Percentiles rank a stretch among this genome's conserved stretches.
These are phyloP conservation scores for Cicer cuneatum DNA, from an alignment of 306 rosid genomes.

Conservation along the genomic window DNA sequence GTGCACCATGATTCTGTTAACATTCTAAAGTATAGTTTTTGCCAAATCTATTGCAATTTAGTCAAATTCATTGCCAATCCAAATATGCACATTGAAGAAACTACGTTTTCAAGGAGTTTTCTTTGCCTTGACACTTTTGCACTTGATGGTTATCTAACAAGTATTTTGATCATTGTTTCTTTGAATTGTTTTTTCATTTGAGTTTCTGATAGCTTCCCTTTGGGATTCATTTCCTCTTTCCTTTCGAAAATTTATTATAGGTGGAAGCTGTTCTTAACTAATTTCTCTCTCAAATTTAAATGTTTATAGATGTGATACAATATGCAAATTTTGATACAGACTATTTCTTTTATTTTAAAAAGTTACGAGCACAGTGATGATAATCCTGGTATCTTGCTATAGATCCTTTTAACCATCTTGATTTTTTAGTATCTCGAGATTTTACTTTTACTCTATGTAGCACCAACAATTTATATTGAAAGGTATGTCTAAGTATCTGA, in stretches of 20 bases:
- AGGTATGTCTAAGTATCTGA: no score
- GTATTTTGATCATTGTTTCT: no score
- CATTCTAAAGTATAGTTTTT: no score
- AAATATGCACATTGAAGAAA: no score
- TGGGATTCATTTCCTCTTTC: neutral
- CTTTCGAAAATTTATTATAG: neutral
- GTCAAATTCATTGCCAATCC: no score
- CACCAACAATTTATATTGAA: no score
- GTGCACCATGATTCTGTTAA: no score
- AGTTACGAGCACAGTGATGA: constrained; percentile 52
- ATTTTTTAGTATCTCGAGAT: constrained; percentile 8
- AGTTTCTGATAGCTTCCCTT: constrained; percentile 17
- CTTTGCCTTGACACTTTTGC: no score
- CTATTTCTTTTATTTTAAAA: constrained; percentile 77
- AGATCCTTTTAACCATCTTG: constrained; percentile 4
- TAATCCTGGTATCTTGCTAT: constrained; percentile 45
- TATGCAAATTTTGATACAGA: constrained; percentile 73
- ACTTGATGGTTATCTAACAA: no score
- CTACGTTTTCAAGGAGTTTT: no score
- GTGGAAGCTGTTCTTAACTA: neutral
- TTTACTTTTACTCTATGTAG: neutral
- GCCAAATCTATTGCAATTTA: no score
- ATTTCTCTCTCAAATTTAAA: constrained; percentile 14
- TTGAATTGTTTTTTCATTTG: neutral
- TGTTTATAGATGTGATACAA: constrained; percentile 82